phyloP scores from a whole-genome alignment of 805 yeast genomes.

The Starmerella davenportii region DNA sequence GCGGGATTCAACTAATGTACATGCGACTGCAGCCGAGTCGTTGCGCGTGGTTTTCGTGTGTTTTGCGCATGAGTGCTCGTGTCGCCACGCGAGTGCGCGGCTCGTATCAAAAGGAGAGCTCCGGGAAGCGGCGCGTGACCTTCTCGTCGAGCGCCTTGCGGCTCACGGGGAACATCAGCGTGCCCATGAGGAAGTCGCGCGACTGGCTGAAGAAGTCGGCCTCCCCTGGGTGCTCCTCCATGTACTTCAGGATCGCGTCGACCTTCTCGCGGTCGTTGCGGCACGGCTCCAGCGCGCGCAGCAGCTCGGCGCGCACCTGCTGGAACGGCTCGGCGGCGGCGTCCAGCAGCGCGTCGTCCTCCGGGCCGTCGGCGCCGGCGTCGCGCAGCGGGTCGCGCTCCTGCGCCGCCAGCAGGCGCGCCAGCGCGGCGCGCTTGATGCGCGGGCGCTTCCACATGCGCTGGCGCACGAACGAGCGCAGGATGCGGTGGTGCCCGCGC shows the following conservation, averaged over 20 bases:
- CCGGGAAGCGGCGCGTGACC: not conserved
- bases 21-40: too few relatives aligned
- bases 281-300: constrained; percentile 1
- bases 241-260: constrained; percentile 6
- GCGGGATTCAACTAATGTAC: too few relatives aligned
- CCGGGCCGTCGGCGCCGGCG: not conserved
- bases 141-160: constrained; percentile 4
- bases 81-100: too few relatives aligned
- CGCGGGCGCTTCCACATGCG: constrained; percentile 41
- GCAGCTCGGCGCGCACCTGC: not conserved
- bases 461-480: constrained; percentile 47
- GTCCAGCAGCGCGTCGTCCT: not conserved
- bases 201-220: constrained; percentile 2
- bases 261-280: constrained; percentile 18
- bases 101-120: not conserved
- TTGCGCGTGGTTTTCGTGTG: too few relatives aligned
- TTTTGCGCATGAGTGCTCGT: too few relatives aligned
- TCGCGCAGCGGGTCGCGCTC: not conserved
- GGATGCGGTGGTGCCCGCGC: constrained; percentile 40
- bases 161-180: constrained; percentile 13
- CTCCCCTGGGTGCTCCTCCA: constrained; percentile 9
- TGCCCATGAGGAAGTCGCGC: constrained; percentile 5
- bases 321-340: not conserved
- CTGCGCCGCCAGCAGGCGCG: not conserved
- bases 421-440: constrained; percentile 1